These are phyloP conservation scores for Bjerkandera adusta DNA, from an alignment of 1,284 basidiomycete species.

Conservation along the genomic window DNA sequence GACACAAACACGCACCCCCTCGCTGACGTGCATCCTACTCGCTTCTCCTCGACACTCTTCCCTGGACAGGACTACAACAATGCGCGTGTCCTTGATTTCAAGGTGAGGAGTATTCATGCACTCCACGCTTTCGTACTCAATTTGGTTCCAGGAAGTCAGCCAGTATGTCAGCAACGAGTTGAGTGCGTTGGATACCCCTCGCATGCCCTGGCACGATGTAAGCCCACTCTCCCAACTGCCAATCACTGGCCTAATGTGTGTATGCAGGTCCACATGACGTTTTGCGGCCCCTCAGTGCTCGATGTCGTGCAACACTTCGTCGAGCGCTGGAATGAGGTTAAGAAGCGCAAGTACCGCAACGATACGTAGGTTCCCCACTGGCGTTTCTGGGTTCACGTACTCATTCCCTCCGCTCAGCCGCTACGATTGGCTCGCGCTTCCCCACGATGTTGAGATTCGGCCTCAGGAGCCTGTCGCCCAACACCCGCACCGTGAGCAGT, in stretches of 20 bases:
- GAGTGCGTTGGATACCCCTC: conserved; percentile 66
- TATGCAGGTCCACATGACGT: conserved; percentile 76
- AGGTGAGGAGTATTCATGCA: conserved; percentile 27
- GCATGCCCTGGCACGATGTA: conserved; percentile 92
- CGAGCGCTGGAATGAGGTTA: conserved; percentile 86
- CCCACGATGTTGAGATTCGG: conserved; percentile 60
- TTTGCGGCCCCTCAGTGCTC: conserved; percentile 80
- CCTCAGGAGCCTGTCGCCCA: conserved; percentile 67
- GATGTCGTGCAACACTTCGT: conserved; percentile 91
- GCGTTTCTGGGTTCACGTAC: neutral
- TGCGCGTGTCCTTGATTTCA: conserved; percentile 78
- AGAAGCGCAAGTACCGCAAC: conserved; percentile 57
- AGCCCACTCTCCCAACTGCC: conserved; percentile 28
- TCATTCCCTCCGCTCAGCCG: conserved; percentile 33
- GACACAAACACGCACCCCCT: conserved; percentile 86
- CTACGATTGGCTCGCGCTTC: conserved; percentile 81
- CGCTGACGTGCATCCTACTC: conserved; percentile 86
- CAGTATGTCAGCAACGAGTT: conserved; percentile 77
- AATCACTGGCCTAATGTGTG: too few species aligned
- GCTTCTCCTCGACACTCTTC: conserved; percentile 81
- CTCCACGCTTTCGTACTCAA: neutral
- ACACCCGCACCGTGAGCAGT: conserved; percentile 69
- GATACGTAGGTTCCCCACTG: conserved; percentile 5
- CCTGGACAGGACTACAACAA: conserved; percentile 96
- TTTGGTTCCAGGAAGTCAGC: conserved; percentile 50